A percentile compares a stretch with the other conserved stretches of the same genome.
phyloP scores from a whole-genome alignment of 2,329 filamentous ascomycete genomes.

The Endocalyx cinctus region DNA sequence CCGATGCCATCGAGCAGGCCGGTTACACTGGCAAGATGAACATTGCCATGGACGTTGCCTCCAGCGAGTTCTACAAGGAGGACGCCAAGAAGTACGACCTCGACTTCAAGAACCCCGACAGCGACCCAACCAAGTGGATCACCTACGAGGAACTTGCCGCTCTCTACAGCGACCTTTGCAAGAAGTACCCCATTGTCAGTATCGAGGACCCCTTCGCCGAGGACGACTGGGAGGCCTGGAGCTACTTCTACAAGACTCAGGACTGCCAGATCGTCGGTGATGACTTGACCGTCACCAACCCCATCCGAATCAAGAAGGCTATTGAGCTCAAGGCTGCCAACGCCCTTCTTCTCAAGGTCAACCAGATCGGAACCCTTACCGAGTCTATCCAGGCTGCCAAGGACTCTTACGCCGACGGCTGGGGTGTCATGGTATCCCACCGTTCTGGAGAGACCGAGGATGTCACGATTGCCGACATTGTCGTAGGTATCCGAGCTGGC shows the following conservation, averaged over 20 bases:
- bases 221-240: constrained; percentile 99
- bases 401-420: constrained; percentile 91
- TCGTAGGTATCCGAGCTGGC: constrained; percentile 90
- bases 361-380: constrained; percentile 98
- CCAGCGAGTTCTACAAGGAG: constrained; percentile 98
- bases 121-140: constrained; percentile 94
- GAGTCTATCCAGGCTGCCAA: constrained; percentile 99
- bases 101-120: constrained; percentile 99
- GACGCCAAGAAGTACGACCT: constrained; percentile 99
- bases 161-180: constrained; percentile 78
- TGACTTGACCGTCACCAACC: constrained; percentile 99
- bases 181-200: constrained; percentile 97
- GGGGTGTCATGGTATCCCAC: constrained; percentile 99
- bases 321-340: constrained; percentile 99
- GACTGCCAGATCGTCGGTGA: constrained; percentile 98
- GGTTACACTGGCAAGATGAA: constrained; percentile 95
- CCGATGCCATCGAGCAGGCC: constrained; percentile 86
- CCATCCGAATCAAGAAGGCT: constrained; percentile 97
- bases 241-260: constrained; percentile 99
- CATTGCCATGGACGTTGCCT: constrained; percentile 99
- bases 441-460: constrained; percentile 99
- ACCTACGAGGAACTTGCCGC: constrained; percentile 96
- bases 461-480: constrained; percentile 97
- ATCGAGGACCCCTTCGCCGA: constrained; percentile 99
- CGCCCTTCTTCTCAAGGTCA: constrained; percentile 97